Evolutionary conservation across 257 asterid species (phyloP).

Genomic region (Petrea volubilis): DNA sequence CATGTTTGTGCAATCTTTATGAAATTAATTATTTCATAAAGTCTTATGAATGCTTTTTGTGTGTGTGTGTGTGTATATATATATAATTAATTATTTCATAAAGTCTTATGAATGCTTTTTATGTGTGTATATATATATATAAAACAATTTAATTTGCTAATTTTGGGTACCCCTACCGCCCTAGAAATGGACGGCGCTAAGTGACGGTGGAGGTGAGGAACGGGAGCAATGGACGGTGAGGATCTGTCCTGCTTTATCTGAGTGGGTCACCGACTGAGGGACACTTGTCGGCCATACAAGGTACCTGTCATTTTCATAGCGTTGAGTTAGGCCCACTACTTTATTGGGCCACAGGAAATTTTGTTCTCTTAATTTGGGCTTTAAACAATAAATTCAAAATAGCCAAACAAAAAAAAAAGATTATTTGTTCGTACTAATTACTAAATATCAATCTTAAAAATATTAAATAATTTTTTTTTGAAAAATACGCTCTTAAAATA

Average conservation of each 20-base stretch:
- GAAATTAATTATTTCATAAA: background rate
- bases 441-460: too few relatives aligned
- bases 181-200: background rate
- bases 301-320: background rate
- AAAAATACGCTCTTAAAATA: too few relatives aligned
- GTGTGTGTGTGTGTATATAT: too few relatives aligned
- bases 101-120: too few relatives aligned
- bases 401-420: too few relatives aligned
- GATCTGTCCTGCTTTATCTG: background rate
- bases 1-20: background rate
- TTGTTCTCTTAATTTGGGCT: too few relatives aligned
- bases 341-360: constrained; percentile 1
- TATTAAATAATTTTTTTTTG: too few relatives aligned
- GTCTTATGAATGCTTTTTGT: too few relatives aligned
- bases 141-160: background rate
- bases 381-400: too few relatives aligned
- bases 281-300: constrained; percentile 25
- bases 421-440: too few relatives aligned
- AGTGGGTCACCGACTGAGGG: background rate
- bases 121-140: too few relatives aligned
- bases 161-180: background rate
- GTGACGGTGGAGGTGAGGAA: constrained; percentile 12
- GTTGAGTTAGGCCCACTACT: constrained; percentile 9
- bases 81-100: background rate
- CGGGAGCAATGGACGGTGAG: constrained; percentile 7